Evolutionary conservation across 352 stramenopile species (phyloP), one percentile per base, ranked within the genome.

Genomic region (Phytopythium oedochilum): DNA sequence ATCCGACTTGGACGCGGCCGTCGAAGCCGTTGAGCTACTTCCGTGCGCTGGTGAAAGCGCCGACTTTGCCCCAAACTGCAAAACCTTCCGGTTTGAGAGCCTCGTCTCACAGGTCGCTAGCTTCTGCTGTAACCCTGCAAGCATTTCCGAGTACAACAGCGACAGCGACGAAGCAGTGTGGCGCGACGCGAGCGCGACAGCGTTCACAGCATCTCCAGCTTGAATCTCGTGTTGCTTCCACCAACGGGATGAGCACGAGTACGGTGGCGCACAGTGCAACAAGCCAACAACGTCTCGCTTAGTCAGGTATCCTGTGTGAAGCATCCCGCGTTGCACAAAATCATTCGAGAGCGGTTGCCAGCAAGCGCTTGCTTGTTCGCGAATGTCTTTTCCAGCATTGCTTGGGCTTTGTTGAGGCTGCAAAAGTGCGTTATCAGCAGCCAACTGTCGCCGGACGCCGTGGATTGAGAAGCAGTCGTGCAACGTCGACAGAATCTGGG

Each of bases 281-380:
- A 95, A 51, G 9, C 68, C 65, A 51, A 92, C 60, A 10, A 95
- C 76, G 44, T 93, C 81, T 15, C 85, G 83, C 56, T 95, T 95
- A 0, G 83, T 90, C 48, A 95, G 68, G 23, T 77, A 83, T 0
- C 83, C 81, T 20, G 62, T 85, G 12, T 73, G 66, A 11, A 95
- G 56, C 2, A 89, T 68, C 53, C 77, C 86, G 38, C 89, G 70
- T 39, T 89, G 81, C 31, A 95, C 81, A 57, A 92, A 93, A 39
- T 90, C 71, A 38, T 88, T 76, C 0, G 85, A 87, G 7, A 95
- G 59, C 26, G 85, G 79, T 26, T 90, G 68, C 85, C 85, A 95
- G 45, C 91, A 88, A 15, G 87, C 72, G 45, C 69, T 74, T 4
- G 65, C 68, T 45, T 75, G 71, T 18, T 55, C 53, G 3, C 31